phyloP scores from a whole-genome alignment of 768 basidiomycete genomes.

The Porphyrellus cyaneotinctus region DNA sequence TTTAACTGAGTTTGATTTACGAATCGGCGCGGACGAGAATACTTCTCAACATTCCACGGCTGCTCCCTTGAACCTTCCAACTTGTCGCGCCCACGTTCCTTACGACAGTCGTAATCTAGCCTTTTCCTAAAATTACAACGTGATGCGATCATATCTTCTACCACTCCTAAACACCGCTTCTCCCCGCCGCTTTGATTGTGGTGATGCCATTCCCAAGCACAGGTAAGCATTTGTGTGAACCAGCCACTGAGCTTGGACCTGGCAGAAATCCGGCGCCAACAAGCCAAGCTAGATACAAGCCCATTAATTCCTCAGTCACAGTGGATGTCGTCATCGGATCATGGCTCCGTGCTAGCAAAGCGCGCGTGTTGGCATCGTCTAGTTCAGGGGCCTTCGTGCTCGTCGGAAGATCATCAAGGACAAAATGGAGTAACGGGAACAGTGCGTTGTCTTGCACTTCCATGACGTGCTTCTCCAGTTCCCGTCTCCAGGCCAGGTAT shows the following conservation, averaged over 20 bases:
- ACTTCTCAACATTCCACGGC: not conserved
- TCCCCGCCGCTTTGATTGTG: conserved; percentile 59
- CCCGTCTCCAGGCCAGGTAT: conserved; percentile 88
- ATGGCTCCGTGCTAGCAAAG: conserved; percentile 47
- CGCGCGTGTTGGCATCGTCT: conserved; percentile 79
- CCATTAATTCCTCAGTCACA: conserved; percentile 75
- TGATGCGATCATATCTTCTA: not conserved
- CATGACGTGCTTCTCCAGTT: conserved; percentile 93
- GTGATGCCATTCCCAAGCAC: conserved; percentile 34
- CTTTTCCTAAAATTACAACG: not conserved
- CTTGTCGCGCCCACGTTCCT: not conserved
- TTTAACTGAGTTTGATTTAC: not conserved
- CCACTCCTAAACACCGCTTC: conserved; percentile 49
- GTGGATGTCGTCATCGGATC: conserved; percentile 41
- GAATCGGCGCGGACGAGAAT: not conserved
- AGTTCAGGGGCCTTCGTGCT: conserved; percentile 92
- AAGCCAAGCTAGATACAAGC: conserved; percentile 89
- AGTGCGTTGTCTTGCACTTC: conserved; percentile 94
- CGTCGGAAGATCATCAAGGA: conserved; percentile 94
- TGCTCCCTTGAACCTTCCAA: too few relatives aligned
- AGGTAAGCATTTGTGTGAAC: conserved; percentile 47
- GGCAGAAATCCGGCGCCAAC: conserved; percentile 80
- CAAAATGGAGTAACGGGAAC: conserved; percentile 95
- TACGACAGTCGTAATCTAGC: not conserved
- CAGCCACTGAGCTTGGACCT: conserved; percentile 39